A percentile compares a stretch with the other conserved stretches of the same genome.
Evolutionary conservation across 352 stramenopile genomes (phyloP).

Genomic region (Paralagenidium karlingii): DNA sequence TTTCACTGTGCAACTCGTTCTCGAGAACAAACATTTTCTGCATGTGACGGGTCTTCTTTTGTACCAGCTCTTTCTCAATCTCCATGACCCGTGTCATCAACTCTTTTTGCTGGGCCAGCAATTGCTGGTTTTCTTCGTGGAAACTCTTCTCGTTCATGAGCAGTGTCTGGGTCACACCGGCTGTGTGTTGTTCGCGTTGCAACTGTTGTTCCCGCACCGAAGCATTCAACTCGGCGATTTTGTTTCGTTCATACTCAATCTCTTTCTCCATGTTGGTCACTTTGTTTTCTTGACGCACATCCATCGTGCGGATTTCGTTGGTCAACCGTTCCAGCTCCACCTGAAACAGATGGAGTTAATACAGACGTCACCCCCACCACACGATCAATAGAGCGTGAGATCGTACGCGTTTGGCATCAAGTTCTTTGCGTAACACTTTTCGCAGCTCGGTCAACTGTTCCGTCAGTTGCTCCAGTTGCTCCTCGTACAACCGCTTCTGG

Average conservation of each 20-base stretch:
- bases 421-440: conserved; percentile 18
- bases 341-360: not conserved
- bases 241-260: conserved; percentile 33
- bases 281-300: conserved; percentile 39
- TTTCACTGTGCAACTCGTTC: conserved; percentile 16
- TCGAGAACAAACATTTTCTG: conserved; percentile 38
- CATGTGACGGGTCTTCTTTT: conserved; percentile 46
- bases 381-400: not conserved
- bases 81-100: conserved; percentile 39
- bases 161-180: conserved; percentile 18
- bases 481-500: conserved; percentile 31
- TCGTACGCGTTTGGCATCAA: conserved; percentile 30
- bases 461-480: conserved; percentile 25
- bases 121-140: conserved; percentile 32
- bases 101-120: conserved; percentile 41
- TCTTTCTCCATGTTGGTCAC: conserved; percentile 38
- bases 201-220: conserved; percentile 13
- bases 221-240: conserved; percentile 29
- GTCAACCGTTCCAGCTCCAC: conserved; percentile 26
- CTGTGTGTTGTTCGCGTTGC: conserved; percentile 16
- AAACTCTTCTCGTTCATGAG: conserved; percentile 33
- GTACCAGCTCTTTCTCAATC: conserved; percentile 34
- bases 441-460: conserved; percentile 41
- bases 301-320: conserved; percentile 34
- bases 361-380: not conserved